Evolutionary conservation across 768 basidiomycete species (phyloP).

Genomic region (Tricholoma sp.): DNA sequence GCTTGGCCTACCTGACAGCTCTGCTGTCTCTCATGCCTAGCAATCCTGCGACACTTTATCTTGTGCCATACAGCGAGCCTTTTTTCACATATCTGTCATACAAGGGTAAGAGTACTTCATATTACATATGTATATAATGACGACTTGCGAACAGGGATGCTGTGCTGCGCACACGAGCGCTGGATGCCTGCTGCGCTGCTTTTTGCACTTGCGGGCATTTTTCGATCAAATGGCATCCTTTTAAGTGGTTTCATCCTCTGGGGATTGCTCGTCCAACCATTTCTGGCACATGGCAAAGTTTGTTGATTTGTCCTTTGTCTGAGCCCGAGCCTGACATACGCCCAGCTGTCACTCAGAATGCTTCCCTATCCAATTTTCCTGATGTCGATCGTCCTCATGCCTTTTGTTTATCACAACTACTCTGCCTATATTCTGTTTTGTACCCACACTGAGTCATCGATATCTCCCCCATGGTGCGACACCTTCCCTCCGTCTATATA

Average conservation of each 20-base stretch:
- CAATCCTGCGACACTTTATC: conserved; percentile 68
- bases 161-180: conserved; percentile 41
- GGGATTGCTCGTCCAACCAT: conserved; percentile 57
- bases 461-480: conserved; percentile 58
- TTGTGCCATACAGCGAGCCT: conserved; percentile 78
- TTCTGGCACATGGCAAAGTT: conserved; percentile 35
- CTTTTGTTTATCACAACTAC: conserved; percentile 71
- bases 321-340: not conserved
- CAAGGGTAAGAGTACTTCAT: conserved; percentile 39
- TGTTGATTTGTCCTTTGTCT: conserved; percentile 3
- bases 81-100: conserved; percentile 84
- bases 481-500: conserved; percentile 65
- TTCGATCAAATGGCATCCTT: conserved; percentile 76
- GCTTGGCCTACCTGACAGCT: conserved; percentile 56
- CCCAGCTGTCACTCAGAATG: conserved; percentile 30
- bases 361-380: conserved; percentile 35
- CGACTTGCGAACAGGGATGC: conserved; percentile 44
- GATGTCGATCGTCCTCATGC: conserved; percentile 45
- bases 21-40: conserved; percentile 74
- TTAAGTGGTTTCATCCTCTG: conserved; percentile 77
- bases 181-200: conserved; percentile 54
- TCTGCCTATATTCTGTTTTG: conserved; percentile 70
- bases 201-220: conserved; percentile 59
- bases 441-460: conserved; percentile 9
- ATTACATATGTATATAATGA: not conserved